Base-by-base conservation (phyloP, 345 rosid species). In the Pistacia atlantica region DNA sequence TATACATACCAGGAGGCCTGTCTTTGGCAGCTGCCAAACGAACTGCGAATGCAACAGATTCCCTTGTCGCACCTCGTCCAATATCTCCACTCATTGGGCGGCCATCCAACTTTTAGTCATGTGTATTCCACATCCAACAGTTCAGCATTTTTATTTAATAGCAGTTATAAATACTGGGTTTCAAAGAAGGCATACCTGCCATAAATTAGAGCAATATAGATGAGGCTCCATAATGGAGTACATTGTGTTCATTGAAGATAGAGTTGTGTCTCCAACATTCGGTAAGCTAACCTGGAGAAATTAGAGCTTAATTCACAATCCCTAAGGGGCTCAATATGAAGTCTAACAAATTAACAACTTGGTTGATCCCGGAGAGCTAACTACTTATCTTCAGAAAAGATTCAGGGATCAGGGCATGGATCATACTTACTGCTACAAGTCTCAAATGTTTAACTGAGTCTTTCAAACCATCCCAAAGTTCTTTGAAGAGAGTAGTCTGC, bases 21-120 rank as follows among this genome's bases (percentile, higher is more conserved):
- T 85, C 82, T 66, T 71, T 78, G 14, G 84, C 84, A 75, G 89
- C 79, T 66, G 88, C 86, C 70, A 86, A 77, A 42, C 55, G 78
- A 70, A 75, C 86, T 62, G 93, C 88, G 0, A 90, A 88, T 37
- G 87, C 82, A 60, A 90, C 81, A 5, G 89, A 80, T 78, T 83
- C 87, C 71, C 83, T 81, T 48, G 91, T 87, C 75, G 91, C 86
- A 66, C 93, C 93, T 61, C 82, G 85, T 54, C 93, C 91, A 7
- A 90, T 90, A 65, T 88, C 93, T 52, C 93, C 93, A 67, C 90
- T 90, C 93, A 90, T 88, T 8, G 93, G 90, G 54, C 90, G 89
- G 37, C 91, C 93, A 67, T 88, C 93, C 89, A 90, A 78, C 93
- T 90, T 72, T 35, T 33, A 22, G 60, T 61, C 72, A 80, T 9